Evolutionary conservation across 2,329 filamentous ascomycete genomes (phyloP).

Genomic region (Dothideomycetidae sp.): DNA sequence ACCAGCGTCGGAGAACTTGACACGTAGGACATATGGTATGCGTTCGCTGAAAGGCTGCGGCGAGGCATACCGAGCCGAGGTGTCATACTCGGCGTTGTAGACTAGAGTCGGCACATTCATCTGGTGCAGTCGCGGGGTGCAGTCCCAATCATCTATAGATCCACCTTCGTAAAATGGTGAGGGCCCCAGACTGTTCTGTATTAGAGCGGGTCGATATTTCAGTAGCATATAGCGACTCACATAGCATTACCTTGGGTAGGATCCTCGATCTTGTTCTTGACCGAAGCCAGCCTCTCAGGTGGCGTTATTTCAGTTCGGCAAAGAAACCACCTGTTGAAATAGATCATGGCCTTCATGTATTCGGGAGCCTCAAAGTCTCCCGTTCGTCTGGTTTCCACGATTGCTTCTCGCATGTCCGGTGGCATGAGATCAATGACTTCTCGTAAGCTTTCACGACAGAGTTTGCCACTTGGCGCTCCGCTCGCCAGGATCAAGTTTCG

Average conservation of each 20-base stretch:
- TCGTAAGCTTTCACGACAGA: not conserved
- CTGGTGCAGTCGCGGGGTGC: slow-evolving; percentile 22
- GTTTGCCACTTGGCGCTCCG: not conserved
- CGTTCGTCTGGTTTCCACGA: not conserved
- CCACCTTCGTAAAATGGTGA: not conserved
- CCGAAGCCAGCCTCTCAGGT: not conserved
- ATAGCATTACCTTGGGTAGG: not conserved
- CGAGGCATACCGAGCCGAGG: slow-evolving; percentile 22
- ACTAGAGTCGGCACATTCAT: slow-evolving; percentile 29
- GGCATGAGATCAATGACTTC: not conserved
- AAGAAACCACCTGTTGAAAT: not conserved
- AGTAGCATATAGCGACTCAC: not conserved
- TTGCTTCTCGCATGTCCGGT: not conserved
- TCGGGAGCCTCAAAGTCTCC: not conserved
- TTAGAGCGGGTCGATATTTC: not conserved
- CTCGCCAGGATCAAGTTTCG: slow-evolving; percentile 24
- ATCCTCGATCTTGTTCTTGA: not conserved
- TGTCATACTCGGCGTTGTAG: slow-evolving; percentile 31
- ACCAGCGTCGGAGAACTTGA: slow-evolving; percentile 22
- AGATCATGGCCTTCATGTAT: not conserved
- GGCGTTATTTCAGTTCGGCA: not conserved
- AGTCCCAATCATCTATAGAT: slow-evolving; percentile 20
- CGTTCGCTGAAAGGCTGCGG: slow-evolving; percentile 24
- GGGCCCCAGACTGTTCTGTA: not conserved
- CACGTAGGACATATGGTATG: slow-evolving; percentile 28